Evolutionary conservation across 306 rosid genomes (phyloP).

Genomic region (Cucurbita pepo): DNA sequence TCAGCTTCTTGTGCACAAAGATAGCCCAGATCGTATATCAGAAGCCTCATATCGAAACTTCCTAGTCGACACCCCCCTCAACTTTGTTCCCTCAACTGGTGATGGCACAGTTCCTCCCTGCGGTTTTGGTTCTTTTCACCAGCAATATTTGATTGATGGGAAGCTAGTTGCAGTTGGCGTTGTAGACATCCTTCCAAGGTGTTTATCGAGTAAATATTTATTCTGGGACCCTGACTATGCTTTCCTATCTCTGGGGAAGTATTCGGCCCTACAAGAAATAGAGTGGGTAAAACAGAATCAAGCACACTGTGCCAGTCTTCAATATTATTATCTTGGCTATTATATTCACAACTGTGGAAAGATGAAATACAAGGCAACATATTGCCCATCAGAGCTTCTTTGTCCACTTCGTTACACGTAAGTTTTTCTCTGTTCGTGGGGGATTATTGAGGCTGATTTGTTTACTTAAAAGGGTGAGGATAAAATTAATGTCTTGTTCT

Average conservation of each 20-base stretch:
- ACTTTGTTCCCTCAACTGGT: slow-evolving; percentile 41
- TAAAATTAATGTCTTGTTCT: neutral
- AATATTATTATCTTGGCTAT: slow-evolving; percentile 87
- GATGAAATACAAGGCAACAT: slow-evolving; percentile 95
- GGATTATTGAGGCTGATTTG: neutral
- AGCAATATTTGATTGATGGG: slow-evolving; percentile 75
- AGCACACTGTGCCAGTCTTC: slow-evolving; percentile 54
- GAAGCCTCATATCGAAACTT: slow-evolving; percentile 60
- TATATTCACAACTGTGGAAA: slow-evolving; percentile 83
- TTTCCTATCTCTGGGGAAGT: slow-evolving; percentile 84
- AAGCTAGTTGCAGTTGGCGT: slow-evolving; percentile 90
- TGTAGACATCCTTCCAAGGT: slow-evolving; percentile 79
- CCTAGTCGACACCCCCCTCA: slow-evolving; percentile 75
- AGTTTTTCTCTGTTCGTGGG: slow-evolving; percentile 22
- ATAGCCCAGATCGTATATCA: slow-evolving; percentile 42
- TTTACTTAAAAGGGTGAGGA: neutral
- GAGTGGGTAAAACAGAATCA: slow-evolving; percentile 85
- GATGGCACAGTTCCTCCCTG: slow-evolving; percentile 69
- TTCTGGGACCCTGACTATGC: slow-evolving; percentile 99
- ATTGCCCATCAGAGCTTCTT: slow-evolving; percentile 74
- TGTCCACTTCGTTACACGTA: slow-evolving; percentile 86
- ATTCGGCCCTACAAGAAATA: slow-evolving; percentile 81
- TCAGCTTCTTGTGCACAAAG: slow-evolving; percentile 72
- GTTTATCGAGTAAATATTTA: slow-evolving; percentile 88
- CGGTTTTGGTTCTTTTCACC: slow-evolving; percentile 98